Evolutionary conservation across 1,139 yeast species (phyloP), one percentile per base, ranked within the genome.

Genomic region (Arxiozyma telluris): DNA sequence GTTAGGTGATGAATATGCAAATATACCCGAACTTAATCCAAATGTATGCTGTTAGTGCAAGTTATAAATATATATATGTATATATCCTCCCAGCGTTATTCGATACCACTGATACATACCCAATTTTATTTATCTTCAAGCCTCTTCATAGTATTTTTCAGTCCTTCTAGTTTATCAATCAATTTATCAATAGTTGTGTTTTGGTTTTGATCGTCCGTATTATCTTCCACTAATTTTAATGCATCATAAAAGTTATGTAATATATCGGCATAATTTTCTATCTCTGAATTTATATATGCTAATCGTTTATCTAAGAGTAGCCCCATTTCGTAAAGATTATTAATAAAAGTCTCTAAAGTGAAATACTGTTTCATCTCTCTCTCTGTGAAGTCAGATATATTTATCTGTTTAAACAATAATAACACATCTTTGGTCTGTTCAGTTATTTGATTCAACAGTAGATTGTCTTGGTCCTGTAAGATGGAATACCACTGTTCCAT

Each of bases 1-100:
- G 86, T 34, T 72, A 2, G 76, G 74, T 0, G 62, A 66, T 17
- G 70, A 64, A 12, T 60, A 58, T 22, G 45, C 50, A 7, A 46
- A 46, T 1, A 64, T 68, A 17, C 59, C 61, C 1, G 53, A 52
- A 0, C 23, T 74, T 2, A 69, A 65, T 42, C 57, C 59, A 4
- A 50, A 56, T 43, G 50, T 66, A 17, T 64, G 69, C 49, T 64
- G 67, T 47, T 64, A 52, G 55, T 6, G 2, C 23, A 17, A 2
- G 8, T 3, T 1, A 25, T 12, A 38, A 17, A 12, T 20, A 39
- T 47, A 23, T 47, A 38, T 23, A 5, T 38, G 18, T 47, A 39
- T 20, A 4, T 22, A 41, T 22, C 15, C 6, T 21, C 6, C 6
- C 11, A 12, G 7, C 12, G n/a, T 15, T 34, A 6, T 15, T 34